Evolutionary conservation across 2,329 filamentous ascomycete species (phyloP).

Genomic region (Penicillium palitans): DNA sequence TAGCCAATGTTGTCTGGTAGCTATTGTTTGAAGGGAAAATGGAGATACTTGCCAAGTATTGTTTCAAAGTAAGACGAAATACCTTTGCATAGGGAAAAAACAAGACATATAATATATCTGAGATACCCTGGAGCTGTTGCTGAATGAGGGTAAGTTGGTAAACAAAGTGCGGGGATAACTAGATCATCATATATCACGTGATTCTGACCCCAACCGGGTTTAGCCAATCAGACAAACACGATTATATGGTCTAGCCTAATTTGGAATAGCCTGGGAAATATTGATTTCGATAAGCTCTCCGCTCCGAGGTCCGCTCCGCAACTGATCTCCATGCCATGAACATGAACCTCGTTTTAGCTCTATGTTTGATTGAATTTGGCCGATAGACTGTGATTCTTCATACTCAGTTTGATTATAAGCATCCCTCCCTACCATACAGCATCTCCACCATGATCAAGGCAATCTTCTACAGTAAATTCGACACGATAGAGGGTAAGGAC

Average conservation of each 20-base stretch:
- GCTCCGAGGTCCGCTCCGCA: constrained; percentile 9
- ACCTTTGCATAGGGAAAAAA: not conserved
- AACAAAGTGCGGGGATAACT: not conserved
- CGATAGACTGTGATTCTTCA: not conserved
- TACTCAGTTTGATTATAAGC: not conserved
- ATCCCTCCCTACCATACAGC: constrained; percentile 5
- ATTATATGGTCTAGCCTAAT: not conserved
- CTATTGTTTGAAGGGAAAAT: not conserved
- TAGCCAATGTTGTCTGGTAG: not conserved
- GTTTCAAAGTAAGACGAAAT: too few relatives aligned
- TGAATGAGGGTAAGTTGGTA: not conserved
- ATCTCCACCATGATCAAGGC: constrained; percentile 57
- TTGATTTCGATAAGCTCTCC: constrained; percentile 12
- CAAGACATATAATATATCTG: not conserved
- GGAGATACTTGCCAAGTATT: not conserved
- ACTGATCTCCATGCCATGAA: constrained; percentile 1
- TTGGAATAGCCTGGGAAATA: not conserved
- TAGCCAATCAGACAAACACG: not conserved
- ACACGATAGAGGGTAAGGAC: constrained; percentile 55
- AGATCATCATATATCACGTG: not conserved
- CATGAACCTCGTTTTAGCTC: not conserved
- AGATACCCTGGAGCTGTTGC: not conserved
- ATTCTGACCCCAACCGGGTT: rapidly evolving
- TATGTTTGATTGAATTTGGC: not conserved
- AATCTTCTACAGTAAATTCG: constrained; percentile 68